Conservation (phyloP, 495 filamentous ascomycete species). For the Podospora tetraspora region DNA sequence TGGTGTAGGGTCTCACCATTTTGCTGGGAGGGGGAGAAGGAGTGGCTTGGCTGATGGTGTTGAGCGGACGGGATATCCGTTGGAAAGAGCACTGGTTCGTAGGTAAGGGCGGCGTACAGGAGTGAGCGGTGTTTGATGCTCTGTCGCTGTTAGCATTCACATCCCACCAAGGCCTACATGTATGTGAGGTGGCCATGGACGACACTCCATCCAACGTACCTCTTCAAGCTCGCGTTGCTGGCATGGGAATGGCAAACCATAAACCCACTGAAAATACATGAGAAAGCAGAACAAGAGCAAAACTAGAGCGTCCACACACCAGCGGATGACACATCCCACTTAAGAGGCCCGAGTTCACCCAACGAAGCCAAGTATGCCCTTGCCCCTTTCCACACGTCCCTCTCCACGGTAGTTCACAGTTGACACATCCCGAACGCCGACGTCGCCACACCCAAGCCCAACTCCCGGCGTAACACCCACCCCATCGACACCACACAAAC, state of each 20-base stretch:
- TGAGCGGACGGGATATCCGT: no score
- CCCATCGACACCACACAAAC: not conserved
- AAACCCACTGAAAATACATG: not conserved
- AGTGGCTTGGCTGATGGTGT: not conserved
- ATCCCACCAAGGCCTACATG: no score
- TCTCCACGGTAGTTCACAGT: not conserved
- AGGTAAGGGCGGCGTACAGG: no score
- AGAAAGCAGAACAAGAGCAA: not conserved
- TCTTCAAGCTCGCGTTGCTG: not conserved
- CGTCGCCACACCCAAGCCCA: not conserved
- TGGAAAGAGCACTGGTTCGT: not conserved
- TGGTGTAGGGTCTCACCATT: not conserved
- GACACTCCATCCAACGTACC: not conserved
- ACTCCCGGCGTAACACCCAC: not conserved
- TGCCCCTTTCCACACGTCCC: no score
- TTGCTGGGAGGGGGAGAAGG: not conserved
- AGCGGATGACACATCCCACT: not conserved
- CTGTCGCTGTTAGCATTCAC: not conserved
- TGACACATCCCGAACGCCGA: not conserved
- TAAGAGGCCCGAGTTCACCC: not conserved
- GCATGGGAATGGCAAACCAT: not conserved
- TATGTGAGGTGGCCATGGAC: not conserved
- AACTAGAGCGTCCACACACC: not conserved
- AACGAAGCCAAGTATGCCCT: not conserved
- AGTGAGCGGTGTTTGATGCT: not conserved